Percentiles rank a stretch among this genome's conserved stretches.
phyloP scores from a whole-genome alignment of 1,284 basidiomycete genomes.

The Austropuccinia psidii region DNA sequence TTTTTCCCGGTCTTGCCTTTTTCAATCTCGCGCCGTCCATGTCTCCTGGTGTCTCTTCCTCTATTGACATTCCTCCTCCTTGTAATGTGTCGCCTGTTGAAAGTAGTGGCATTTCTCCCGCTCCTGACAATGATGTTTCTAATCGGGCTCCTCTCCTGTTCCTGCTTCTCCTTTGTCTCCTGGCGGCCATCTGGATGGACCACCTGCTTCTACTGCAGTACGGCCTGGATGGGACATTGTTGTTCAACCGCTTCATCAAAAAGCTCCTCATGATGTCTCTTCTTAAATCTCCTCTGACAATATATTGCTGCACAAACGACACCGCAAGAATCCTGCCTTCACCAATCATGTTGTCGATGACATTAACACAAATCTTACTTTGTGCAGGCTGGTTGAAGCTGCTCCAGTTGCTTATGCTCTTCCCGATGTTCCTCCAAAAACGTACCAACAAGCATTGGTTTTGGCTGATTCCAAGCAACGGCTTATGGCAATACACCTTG shows the following conservation, averaged over 20 bases:
- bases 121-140: no score
- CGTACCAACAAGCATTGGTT: not conserved
- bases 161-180: no score
- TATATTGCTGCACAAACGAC: not conserved
- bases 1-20: not conserved
- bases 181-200: no score
- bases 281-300: not conserved
- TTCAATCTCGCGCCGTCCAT: no score
- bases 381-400: not conserved
- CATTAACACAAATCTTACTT: not conserved
- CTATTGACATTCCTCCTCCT: not conserved
- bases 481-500: not conserved
- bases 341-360: not conserved
- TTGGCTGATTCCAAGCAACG: not conserved
- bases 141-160: no score
- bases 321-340: no score
- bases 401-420: not conserved
- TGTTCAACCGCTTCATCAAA: no score
- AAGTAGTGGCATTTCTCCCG: not conserved
- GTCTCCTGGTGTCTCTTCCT: not conserved
- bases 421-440: not conserved
- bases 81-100: not conserved
- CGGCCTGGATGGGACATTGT: no score
- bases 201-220: no score
- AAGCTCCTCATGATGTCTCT: not conserved